Percentiles rank a stretch among this genome's conserved stretches.
Conservation (phyloP, 805 yeast species). For the Debaryomyces tyrocola region DNA sequence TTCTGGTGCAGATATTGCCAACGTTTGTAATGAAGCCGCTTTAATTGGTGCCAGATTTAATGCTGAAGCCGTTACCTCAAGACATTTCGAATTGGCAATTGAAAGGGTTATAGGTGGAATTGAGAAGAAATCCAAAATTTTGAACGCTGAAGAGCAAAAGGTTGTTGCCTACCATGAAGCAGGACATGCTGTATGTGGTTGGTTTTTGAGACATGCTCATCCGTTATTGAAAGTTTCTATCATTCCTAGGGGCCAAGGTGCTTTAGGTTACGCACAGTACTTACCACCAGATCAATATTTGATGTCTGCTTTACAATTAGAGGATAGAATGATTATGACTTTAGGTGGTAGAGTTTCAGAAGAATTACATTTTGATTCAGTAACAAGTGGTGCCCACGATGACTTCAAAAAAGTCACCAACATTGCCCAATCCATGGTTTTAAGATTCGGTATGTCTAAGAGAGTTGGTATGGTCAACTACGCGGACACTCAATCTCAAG, state of each 20-base stretch:
- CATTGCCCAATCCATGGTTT: slow-evolving; percentile 92
- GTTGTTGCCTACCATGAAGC: slow-evolving; percentile 98
- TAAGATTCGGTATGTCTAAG: slow-evolving; percentile 86
- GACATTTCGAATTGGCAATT: slow-evolving; percentile 92
- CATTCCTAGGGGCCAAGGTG: slow-evolving; percentile 96
- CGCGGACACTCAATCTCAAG: slow-evolving; percentile 68
- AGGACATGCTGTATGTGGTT: slow-evolving; percentile 98
- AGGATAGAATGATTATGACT: slow-evolving; percentile 94
- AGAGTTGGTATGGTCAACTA: slow-evolving; percentile 80
- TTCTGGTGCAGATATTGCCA: slow-evolving; percentile 98
- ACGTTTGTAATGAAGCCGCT: slow-evolving; percentile 96
- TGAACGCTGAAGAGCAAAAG: slow-evolving; percentile 82
- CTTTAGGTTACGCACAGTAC: slow-evolving; percentile 96
- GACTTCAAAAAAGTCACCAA: slow-evolving; percentile 95
- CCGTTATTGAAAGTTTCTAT: slow-evolving; percentile 94
- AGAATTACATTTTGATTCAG: slow-evolving; percentile 87
- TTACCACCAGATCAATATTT: slow-evolving; percentile 90
- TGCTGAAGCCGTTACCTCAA: slow-evolving; percentile 64
- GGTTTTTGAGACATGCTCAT: slow-evolving; percentile 89
- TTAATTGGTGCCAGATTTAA: slow-evolving; percentile 89
- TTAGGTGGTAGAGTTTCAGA: slow-evolving; percentile 97
- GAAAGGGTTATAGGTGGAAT: slow-evolving; percentile 97
- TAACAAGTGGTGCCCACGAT: slow-evolving; percentile 94
- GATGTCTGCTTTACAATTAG: slow-evolving; percentile 71
- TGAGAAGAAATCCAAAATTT: slow-evolving; percentile 82